Percentiles rank a stretch among this genome's conserved stretches.
Evolutionary conservation across 208 protist genomes (phyloP).

Genomic region (Trypanosoma lewisi): DNA sequence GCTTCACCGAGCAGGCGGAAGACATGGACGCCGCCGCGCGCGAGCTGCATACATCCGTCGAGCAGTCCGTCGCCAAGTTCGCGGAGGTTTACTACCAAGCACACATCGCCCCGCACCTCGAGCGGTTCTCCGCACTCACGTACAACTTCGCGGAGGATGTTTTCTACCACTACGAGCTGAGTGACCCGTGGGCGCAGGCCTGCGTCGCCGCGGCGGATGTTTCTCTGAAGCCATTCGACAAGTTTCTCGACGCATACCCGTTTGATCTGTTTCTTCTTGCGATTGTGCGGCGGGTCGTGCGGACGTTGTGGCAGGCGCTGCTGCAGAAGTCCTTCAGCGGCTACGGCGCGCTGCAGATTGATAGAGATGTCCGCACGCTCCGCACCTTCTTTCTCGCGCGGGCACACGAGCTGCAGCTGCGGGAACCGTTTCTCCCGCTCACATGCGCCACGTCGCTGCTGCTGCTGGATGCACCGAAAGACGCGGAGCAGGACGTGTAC

Average conservation of each 20-base stretch:
- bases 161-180: constrained; percentile 82
- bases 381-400: constrained; percentile 58
- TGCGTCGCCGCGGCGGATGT: constrained; percentile 41
- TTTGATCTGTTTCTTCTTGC: constrained; percentile 59
- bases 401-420: constrained; percentile 55
- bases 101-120: constrained; percentile 41
- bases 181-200: constrained; percentile 80
- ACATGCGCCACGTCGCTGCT: constrained; percentile 54
- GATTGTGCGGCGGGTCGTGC: constrained; percentile 34
- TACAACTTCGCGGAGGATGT: constrained; percentile 72
- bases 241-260: constrained; percentile 24
- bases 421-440: constrained; percentile 49
- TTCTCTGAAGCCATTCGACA: constrained; percentile 37
- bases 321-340: constrained; percentile 54
- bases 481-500: constrained; percentile 58
- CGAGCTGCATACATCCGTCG: constrained; percentile 9
- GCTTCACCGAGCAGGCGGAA: constrained; percentile 65
- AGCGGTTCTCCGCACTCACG: constrained; percentile 44
- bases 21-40: constrained; percentile 41
- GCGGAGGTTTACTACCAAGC: constrained; percentile 19
- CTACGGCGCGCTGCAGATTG: constrained; percentile 76
- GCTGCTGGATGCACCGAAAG: constrained; percentile 57
- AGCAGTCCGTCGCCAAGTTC: constrained; percentile 9
- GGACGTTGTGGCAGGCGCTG: constrained; percentile 32
- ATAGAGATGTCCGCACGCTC: constrained; percentile 76